phyloP scores from a whole-genome alignment of 1,284 basidiomycete genomes.

The Moesziomyces aphidis region DNA sequence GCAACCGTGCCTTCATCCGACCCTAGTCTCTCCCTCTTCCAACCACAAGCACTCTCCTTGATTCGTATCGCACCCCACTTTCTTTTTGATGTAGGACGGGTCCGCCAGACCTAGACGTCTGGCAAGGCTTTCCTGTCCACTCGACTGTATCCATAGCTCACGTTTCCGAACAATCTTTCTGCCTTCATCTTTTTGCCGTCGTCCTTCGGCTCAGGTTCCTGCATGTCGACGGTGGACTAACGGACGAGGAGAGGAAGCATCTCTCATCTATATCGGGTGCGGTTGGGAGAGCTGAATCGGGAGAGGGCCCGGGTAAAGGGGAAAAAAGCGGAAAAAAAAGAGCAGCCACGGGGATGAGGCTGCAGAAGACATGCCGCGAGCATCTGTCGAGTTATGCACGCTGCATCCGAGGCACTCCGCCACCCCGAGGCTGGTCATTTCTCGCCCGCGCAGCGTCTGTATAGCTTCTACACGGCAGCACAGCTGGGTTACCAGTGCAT shows the following conservation, averaged over 20 bases:
- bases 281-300: background rate
- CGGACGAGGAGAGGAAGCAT: too few relatives aligned
- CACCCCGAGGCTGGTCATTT: background rate
- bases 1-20: constrained; percentile 10
- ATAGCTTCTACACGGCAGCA: background rate
- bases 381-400: constrained; percentile 37
- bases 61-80: background rate
- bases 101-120: constrained; percentile 3
- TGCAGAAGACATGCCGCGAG: constrained; percentile 27
- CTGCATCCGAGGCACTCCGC: constrained; percentile 7
- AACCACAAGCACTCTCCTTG: too few relatives aligned
- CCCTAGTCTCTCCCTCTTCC: background rate
- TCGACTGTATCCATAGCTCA: constrained; percentile 11
- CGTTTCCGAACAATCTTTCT: background rate
- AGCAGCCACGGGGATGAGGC: background rate
- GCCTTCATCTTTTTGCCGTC: background rate
- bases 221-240: too few relatives aligned
- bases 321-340: background rate
- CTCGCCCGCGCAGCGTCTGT: background rate
- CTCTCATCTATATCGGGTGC: background rate
- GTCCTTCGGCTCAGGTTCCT: background rate
- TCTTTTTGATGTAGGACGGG: background rate
- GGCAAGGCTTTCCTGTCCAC: constrained; percentile 1
- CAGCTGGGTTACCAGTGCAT: constrained; percentile 10
- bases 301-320: constrained; percentile 1